These are phyloP conservation scores for Phytophthora pistaciae DNA, from an alignment of 352 stramenopile species.

Conservation along the genomic window DNA sequence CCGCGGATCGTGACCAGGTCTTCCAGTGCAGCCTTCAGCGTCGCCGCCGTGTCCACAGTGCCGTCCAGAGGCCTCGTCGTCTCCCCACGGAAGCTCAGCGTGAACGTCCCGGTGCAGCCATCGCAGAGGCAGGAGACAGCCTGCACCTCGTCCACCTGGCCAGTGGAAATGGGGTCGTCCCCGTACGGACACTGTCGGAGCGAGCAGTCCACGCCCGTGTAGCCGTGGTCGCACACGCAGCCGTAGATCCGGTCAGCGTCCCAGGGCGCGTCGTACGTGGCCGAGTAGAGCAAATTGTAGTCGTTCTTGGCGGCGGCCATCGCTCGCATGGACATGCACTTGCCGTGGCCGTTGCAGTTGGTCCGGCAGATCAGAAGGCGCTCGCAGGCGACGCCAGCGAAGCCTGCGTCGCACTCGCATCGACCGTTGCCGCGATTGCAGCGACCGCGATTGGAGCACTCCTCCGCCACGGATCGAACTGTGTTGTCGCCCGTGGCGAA, in stretches of 20 bases:
- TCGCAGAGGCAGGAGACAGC: constrained; percentile 71
- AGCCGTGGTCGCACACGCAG: constrained; percentile 92
- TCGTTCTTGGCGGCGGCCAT: constrained; percentile 63
- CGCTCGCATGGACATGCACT: constrained; percentile 84
- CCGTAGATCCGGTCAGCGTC: constrained; percentile 87
- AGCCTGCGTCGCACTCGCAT: constrained; percentile 86
- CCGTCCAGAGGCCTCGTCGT: constrained; percentile 56
- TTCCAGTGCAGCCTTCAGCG: constrained; percentile 58
- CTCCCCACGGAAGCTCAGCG: constrained; percentile 62
- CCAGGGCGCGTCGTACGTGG: constrained; percentile 75
- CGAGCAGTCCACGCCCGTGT: constrained; percentile 88
- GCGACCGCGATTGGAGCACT: constrained; percentile 79
- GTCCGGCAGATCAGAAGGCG: constrained; percentile 73
- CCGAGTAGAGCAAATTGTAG: constrained; percentile 65
- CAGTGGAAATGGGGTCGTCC: constrained; percentile 84
- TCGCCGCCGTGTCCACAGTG: constrained; percentile 51
- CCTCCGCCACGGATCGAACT: constrained; percentile 47
- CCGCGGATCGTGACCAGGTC: constrained; percentile 59
- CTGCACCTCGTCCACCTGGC: constrained; percentile 85
- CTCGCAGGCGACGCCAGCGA: constrained; percentile 75
- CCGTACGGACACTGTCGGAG: constrained; percentile 85
- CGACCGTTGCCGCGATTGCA: constrained; percentile 80
- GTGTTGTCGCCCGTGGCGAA: constrained; percentile 55
- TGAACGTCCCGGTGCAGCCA: constrained; percentile 72
- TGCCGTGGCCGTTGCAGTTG: constrained; percentile 91